Base-by-base conservation (phyloP, 495 filamentous ascomycete genomes). In the Neurospora sp. region DNA sequence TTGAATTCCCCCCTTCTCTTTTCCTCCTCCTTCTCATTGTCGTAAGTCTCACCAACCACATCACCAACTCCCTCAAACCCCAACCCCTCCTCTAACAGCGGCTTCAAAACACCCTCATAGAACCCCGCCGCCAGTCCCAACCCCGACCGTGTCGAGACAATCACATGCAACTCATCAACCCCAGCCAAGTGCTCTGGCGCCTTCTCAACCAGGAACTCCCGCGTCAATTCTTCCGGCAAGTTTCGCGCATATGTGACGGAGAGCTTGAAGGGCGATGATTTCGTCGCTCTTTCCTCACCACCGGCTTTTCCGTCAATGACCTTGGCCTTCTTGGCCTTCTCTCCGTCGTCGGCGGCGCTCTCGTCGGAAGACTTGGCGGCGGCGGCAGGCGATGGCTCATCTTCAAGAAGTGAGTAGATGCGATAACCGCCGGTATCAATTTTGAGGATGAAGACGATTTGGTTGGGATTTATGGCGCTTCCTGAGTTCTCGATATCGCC, bases 131-230 rank as follows among this genome's bases (percentile, higher is more conserved):
- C 91, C 20, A 83, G 82, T 5, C 90, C 87, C 0, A 88, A 90
- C 3, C 94, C 94, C 0, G 94, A 96, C 11, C 78, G 79, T 0
- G 87, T 91, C 6, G 94, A 97, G 69, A 97, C 84, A 40, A 97
- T 77, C 61, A 96, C 80, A 74, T 93, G 87, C 1, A 93, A 41
- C 7, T 78, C 75, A 22, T 70, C 74, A 8, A 78, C 73, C 4
- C 72, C 72, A 14, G 75, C 73, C n/a, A 87, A 73, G 69, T 84
- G 78, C 8, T 73, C 61, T 1, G 84, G 85, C 41, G 81, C 72
- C 9, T 69, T 73, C 38, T 73, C 69, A 31, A 82, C 71, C 18
- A 80, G 53, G 71, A 81, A 79, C 11, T 76, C 75, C 39, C 79
- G 53, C 1, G 81, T 75, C 20, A 81, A 75, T 5, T 76, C 69